Evolutionary conservation across 2,329 filamentous ascomycete genomes (phyloP), one percentile per base, ranked within the genome.

Genomic region (Alternaria panax): DNA sequence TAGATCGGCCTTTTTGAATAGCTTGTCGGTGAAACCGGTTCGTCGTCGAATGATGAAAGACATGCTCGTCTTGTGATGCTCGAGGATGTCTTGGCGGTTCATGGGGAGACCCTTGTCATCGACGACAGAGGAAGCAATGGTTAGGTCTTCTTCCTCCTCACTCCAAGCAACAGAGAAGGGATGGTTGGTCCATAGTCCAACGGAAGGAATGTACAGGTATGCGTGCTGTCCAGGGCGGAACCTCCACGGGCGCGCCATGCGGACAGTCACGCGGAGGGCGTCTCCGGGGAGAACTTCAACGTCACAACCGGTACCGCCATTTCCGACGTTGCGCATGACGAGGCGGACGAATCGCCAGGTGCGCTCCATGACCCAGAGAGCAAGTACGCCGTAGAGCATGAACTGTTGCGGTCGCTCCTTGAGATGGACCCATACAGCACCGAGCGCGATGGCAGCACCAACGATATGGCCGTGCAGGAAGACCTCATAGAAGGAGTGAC

Each of bases 21-120:
- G 87, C 69, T 88, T 88, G 71, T 92, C 88, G 7, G 95, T 98
- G 80, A 97, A 90, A 28, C 94, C 94, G 0, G 90, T 93, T 60
- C 95, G 91, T 27, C 93, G 92, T 62, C 92, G 92, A 67, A 97
- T 90, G 69, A 98, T 84, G 70, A 97, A 92, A 0, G 91, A 93
- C 60, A 97, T 87, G 20, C 83, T 86, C 1, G 83, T 83, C 69
- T 84, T 84, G 64, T 80, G 79, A 14, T 80, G 70, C 32, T 79
- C 78, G 51, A 84, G 78, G 12, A 86, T 76, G 60, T 88, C 86
- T 68, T 84, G 81, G 41, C 79, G 79, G 42, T 79, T 80, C 72
- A 83, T 81, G 8, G 80, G 80, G 7, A 83, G 75, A 22, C 77
- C 74, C 66, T 84, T 84, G 67, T 84, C 81, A 52, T 78, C 75